Evolutionary conservation across 108 stramenopile genomes (phyloP).

Genomic region (Cyclotella kingstonii): DNA sequence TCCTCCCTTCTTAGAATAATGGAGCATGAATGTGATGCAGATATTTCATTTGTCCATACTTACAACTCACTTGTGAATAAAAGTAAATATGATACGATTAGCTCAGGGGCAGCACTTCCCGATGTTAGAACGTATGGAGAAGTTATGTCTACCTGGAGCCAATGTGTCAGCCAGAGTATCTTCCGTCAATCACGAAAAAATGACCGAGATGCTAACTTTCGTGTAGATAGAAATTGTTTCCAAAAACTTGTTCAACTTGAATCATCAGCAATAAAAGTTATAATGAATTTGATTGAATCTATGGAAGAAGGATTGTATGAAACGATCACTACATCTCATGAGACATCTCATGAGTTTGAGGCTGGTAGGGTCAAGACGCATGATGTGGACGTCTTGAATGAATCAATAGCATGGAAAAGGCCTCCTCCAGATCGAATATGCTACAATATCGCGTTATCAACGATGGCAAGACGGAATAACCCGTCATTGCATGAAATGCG

Average conservation of each 20-base stretch:
- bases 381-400: too few species aligned
- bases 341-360: too few species aligned
- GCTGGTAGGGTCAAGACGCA: too few species aligned
- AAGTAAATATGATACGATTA: conserved; percentile 12
- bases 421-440: conserved; percentile 36
- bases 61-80: conserved; percentile 24
- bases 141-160: conserved; percentile 27
- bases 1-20: conserved; percentile 18
- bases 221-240: conserved; percentile 8
- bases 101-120: conserved; percentile 11
- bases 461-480: conserved; percentile 37
- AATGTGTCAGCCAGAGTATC: conserved; percentile 20
- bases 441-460: conserved; percentile 35
- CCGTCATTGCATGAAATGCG: conserved; percentile 44
- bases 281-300: conserved; percentile 41
- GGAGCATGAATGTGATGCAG: conserved; percentile 23
- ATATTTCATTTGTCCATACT: conserved; percentile 16
- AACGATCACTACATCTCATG: conserved; percentile 1
- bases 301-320: conserved; percentile 40
- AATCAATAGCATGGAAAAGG: background rate
- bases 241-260: conserved; percentile 25
- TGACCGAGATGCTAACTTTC: background rate
- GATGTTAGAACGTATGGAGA: conserved; percentile 41
- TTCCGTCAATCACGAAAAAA: conserved; percentile 1
- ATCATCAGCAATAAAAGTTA: conserved; percentile 29